These are phyloP conservation scores for Abortiporus biennis DNA, from an alignment of 1,284 basidiomycete genomes.

Conservation along the genomic window DNA sequence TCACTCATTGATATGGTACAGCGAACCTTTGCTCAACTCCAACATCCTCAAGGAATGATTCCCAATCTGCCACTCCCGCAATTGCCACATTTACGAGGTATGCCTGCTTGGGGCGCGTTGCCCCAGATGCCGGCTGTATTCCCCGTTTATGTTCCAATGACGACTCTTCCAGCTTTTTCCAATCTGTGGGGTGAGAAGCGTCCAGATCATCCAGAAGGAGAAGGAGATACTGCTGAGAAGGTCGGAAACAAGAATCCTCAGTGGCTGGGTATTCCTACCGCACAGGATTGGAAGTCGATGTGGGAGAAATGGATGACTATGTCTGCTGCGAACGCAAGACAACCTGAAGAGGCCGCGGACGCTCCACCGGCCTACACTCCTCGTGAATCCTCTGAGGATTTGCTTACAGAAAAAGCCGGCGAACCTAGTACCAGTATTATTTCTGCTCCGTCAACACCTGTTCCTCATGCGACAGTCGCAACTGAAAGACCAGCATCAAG, in stretches of 20 bases:
- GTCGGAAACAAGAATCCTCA: conserved; percentile 24
- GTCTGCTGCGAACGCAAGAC: conserved; percentile 38
- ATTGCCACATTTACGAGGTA: conserved; percentile 37
- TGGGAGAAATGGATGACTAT: conserved; percentile 73
- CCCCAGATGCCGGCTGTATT: conserved; percentile 76
- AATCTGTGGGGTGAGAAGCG: conserved; percentile 48
- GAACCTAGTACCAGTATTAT: conserved; percentile 12
- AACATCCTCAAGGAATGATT: conserved; percentile 49
- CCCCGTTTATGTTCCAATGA: conserved; percentile 69
- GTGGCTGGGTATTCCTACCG: conserved; percentile 35
- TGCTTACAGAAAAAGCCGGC: conserved; percentile 1
- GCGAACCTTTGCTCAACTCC: conserved; percentile 66
- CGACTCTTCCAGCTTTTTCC: conserved; percentile 41
- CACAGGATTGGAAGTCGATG: conserved; percentile 57
- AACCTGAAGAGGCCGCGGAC: conserved; percentile 36
- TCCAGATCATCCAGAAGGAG: conserved; percentile 26
- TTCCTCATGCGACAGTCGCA: conserved; percentile 5
- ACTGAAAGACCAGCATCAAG: conserved; percentile 11
- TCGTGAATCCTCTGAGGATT: conserved; percentile 26
- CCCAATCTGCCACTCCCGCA: conserved; percentile 54
- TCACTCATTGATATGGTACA: conserved; percentile 65
- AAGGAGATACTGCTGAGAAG: conserved; percentile 27
- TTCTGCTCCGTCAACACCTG: conserved; percentile 12
- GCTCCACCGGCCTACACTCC: conserved; percentile 71
- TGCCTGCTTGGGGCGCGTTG: conserved; percentile 60